Evolutionary conservation across 176 grass and related monocot species (phyloP), one percentile per base, ranked within the genome.

Genomic region (Phoenix dactylifera): DNA sequence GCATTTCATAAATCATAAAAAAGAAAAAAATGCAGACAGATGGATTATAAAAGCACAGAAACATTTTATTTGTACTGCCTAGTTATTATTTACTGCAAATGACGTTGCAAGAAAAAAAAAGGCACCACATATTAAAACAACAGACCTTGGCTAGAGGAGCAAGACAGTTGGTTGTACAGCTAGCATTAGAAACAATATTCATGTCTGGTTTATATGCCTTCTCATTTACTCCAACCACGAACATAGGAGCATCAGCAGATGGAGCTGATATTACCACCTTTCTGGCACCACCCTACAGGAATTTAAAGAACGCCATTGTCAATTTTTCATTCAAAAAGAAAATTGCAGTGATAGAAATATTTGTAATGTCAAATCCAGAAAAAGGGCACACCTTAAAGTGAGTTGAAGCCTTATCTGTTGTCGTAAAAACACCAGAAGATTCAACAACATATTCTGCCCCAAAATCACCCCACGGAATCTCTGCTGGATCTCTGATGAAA

Each of bases 221-320:
- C 69, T 97, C 92, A 59, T 97, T 97, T 28, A 97, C 92, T 61
- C 92, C 92, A 79, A 97, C 73, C n/a, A 97, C 92, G 88, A 97
- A 97, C 92, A 97, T 97, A 62, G 92, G 92, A 58, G 92, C 92
- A 88, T 91, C 87, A 73, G 69, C 87, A 50, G 92, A 91, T 50
- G 92, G 92, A 59, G 92, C 92, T 69, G 87, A 97, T 85, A 97
- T 97, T 50, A 97, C 84, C 24, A 97, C 92, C 83, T 97, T 97
- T 69, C 91, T 97, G 24, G 92, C 92, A 19, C 92, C 92, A 51
- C 87, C 92, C 92, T 97, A 64, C 5, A 73, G 65, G 35, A 16
- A 30, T 53, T 4, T 39, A 15, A 66, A 55, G 7, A 58, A 16
- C 6, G 6, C 12, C 35, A 44, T 12, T 12, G 35, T 44, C 35